Conservation (phyloP, 257 asterid species). For the Solanum clarkiae region DNA sequence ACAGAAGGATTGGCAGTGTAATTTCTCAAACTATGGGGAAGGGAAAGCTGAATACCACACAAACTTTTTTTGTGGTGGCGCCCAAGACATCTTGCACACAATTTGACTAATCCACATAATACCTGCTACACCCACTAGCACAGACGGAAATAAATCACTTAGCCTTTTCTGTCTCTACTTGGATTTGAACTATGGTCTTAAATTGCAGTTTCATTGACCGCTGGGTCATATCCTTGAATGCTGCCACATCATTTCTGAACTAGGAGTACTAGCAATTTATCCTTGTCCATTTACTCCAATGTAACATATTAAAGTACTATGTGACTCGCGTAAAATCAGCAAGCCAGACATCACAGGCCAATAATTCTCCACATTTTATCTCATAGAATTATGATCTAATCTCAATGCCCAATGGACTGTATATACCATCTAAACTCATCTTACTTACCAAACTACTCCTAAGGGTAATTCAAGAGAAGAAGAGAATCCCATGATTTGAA, state of each 20-base stretch:
- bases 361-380: neutral
- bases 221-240: neutral
- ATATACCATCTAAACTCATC: neutral
- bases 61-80: neutral
- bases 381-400: neutral
- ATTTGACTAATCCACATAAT: neutral
- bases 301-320: neutral
- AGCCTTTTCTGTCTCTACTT: neutral
- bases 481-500: neutral
- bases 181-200: neutral
- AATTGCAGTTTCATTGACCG: neutral
- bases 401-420: neutral
- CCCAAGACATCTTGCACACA: neutral
- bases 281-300: neutral
- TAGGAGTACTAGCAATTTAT: neutral
- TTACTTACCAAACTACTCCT: neutral
- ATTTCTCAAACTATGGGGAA: neutral
- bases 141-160: neutral
- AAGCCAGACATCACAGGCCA: neutral
- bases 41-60: neutral
- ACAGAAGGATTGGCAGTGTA: neutral
- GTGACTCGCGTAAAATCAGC: neutral
- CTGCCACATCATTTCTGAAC: neutral
- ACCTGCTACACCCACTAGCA: neutral
- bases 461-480: neutral